These are phyloP conservation scores for Phialocephala sp. DNA, from an alignment of 2,329 filamentous ascomycete genomes.

Conservation along the genomic window DNA sequence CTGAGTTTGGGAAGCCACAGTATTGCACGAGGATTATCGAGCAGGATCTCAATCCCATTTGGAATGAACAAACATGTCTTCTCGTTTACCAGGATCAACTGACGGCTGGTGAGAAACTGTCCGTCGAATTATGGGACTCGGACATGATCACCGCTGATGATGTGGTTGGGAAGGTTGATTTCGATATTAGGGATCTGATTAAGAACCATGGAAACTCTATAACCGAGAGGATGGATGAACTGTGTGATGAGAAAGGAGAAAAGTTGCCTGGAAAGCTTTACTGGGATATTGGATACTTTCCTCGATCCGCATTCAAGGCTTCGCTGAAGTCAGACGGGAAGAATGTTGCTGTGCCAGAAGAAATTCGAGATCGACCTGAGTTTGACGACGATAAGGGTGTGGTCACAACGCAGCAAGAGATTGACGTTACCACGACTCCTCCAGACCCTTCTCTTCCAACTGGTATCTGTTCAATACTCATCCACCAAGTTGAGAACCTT, in stretches of 20 bases:
- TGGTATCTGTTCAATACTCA: slow-evolving; percentile 32
- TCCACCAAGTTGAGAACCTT: slow-evolving; percentile 32
- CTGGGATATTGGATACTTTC: slow-evolving; percentile 34
- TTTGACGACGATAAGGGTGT: slow-evolving; percentile 30
- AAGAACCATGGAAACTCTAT: slow-evolving; percentile 29
- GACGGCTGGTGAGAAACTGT: slow-evolving; percentile 30
- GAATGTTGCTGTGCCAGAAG: slow-evolving; percentile 25
- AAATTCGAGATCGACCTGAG: slow-evolving; percentile 26
- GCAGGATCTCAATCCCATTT: slow-evolving; percentile 30
- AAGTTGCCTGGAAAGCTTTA: slow-evolving; percentile 25
- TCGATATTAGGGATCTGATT: slow-evolving; percentile 31
- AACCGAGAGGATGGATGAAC: slow-evolving; percentile 24
- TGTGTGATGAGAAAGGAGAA: slow-evolving; percentile 29
- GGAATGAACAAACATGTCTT: slow-evolving; percentile 32
- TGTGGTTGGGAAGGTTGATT: slow-evolving; percentile 31
- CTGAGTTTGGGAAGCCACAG: slow-evolving; percentile 29
- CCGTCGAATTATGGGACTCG: slow-evolving; percentile 32
- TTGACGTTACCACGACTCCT: slow-evolving; percentile 30
- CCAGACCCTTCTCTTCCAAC: slow-evolving; percentile 29
- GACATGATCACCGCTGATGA: slow-evolving; percentile 28
- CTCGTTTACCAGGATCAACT: slow-evolving; percentile 32
- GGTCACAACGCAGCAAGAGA: slow-evolving; percentile 28
- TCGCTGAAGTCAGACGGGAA: slow-evolving; percentile 29
- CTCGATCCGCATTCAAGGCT: slow-evolving; percentile 26
- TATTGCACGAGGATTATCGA: slow-evolving; percentile 33